Conservation (phyloP, 169 alveolate species). For the Theileria luwenshuni region DNA sequence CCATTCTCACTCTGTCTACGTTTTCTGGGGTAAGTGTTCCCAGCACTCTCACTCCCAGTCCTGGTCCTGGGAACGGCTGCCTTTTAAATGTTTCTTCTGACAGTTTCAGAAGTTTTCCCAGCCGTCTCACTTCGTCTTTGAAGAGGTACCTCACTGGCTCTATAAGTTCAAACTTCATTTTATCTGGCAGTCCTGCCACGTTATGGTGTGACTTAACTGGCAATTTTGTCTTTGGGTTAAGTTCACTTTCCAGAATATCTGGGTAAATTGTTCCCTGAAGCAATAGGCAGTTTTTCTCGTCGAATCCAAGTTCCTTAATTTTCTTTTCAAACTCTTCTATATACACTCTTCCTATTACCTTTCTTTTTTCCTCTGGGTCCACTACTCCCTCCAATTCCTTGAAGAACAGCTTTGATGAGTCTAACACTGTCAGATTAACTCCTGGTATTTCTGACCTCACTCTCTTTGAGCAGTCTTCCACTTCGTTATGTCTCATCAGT, state of each 20-base stretch:
- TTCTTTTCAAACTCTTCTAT: constrained; percentile 79
- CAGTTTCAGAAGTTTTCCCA: constrained; percentile 68
- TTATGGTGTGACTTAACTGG: constrained; percentile 80
- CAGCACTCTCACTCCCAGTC: constrained; percentile 73
- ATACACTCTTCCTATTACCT: constrained; percentile 75
- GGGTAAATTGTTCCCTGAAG: constrained; percentile 81
- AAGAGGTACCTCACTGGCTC: constrained; percentile 76
- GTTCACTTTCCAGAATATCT: constrained; percentile 73
- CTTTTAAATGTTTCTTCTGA: constrained; percentile 69
- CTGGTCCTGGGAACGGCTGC: constrained; percentile 83
- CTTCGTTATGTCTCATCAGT: constrained; percentile 76
- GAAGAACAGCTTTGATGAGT: constrained; percentile 69
- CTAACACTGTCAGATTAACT: constrained; percentile 69
- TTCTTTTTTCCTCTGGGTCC: constrained; percentile 75
- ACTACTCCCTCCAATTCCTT: constrained; percentile 69
- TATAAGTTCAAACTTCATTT: constrained; percentile 71
- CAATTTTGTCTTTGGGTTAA: constrained; percentile 63
- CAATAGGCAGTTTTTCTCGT: constrained; percentile 65
- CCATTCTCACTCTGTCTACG: constrained; percentile 73
- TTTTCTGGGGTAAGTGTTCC: constrained; percentile 73
- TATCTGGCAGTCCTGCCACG: constrained; percentile 78
- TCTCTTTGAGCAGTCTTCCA: constrained; percentile 65
- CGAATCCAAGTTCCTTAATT: constrained; percentile 69
- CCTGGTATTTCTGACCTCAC: constrained; percentile 73
- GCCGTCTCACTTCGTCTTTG: constrained; percentile 76